These are phyloP conservation scores for Backusella morwellensis DNA, from an alignment of 192 early-diverging fungal species.

Conservation along the genomic window DNA sequence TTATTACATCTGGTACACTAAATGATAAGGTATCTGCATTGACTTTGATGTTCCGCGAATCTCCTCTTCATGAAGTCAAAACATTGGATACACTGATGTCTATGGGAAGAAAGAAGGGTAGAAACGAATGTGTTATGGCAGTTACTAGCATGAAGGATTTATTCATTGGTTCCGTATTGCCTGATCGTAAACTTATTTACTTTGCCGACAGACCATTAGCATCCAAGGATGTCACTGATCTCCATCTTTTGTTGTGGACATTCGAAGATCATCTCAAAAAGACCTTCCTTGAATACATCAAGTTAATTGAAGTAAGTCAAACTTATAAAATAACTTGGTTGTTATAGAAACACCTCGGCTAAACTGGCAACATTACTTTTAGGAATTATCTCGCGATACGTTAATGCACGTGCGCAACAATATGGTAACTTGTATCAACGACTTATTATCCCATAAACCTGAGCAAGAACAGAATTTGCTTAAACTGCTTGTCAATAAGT, in stretches of 20 bases:
- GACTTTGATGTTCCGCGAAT: slow-evolving; percentile 89
- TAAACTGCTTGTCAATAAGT: slow-evolving; percentile 89
- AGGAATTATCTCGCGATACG: slow-evolving; percentile 83
- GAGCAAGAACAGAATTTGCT: slow-evolving; percentile 97
- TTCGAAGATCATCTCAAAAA: slow-evolving; percentile 96
- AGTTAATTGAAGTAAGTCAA: slow-evolving; percentile 73
- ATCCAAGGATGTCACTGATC: slow-evolving; percentile 52
- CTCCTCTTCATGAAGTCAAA: slow-evolving; percentile 78
- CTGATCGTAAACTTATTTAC: slow-evolving; percentile 87
- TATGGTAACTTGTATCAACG: slow-evolving; percentile 72
- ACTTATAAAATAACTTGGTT: background rate
- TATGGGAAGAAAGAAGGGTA: slow-evolving; percentile 89
- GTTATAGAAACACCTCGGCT: background rate
- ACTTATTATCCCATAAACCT: slow-evolving; percentile 81
- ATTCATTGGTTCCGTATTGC: slow-evolving; percentile 75
- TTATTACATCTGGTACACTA: slow-evolving; percentile 88
- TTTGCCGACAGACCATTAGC: slow-evolving; percentile 88
- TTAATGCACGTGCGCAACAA: slow-evolving; percentile 81
- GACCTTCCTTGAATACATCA: slow-evolving; percentile 87
- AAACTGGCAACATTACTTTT: background rate
- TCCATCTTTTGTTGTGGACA: slow-evolving; percentile 87
- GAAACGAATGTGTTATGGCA: slow-evolving; percentile 83
- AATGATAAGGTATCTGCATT: slow-evolving; percentile 93
- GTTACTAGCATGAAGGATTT: slow-evolving; percentile 90
- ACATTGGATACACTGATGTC: slow-evolving; percentile 73